phyloP scores from a whole-genome alignment of 1,284 basidiomycete genomes.

The Cutaneotrichosporon sp. region DNA sequence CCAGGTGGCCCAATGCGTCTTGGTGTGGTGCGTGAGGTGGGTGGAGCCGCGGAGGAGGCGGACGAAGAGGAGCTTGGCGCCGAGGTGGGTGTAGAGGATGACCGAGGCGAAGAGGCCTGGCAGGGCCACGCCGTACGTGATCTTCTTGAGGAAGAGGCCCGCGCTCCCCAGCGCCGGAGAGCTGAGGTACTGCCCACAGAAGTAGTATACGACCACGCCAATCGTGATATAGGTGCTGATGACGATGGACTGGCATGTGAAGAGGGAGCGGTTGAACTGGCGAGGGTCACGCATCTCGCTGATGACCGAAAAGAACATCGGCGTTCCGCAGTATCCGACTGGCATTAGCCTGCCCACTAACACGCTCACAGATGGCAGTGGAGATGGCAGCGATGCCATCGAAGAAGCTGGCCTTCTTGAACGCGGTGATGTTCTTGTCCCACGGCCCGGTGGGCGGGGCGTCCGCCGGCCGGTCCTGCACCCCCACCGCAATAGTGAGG shows the following conservation, averaged over 20 bases:
- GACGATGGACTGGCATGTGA: conserved; percentile 32
- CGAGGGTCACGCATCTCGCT: conserved; percentile 44
- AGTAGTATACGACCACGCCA: conserved; percentile 36
- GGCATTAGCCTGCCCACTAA: neutral
- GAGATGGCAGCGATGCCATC: conserved; percentile 29
- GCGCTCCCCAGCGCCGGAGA: conserved; percentile 53
- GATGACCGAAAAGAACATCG: conserved; percentile 38
- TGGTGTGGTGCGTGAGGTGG: conserved; percentile 63
- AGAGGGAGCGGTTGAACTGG: conserved; percentile 31
- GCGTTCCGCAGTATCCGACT: conserved; percentile 30
- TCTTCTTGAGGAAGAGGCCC: conserved; percentile 48
- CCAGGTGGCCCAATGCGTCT: conserved; percentile 65
- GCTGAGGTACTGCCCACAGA: conserved; percentile 48
- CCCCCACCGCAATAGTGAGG: conserved; percentile 39
- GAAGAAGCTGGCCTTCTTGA: conserved; percentile 29
- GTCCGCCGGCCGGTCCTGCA: conserved; percentile 42
- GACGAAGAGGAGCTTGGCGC: conserved; percentile 43
- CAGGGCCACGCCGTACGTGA: conserved; percentile 21
- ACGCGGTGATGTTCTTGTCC: conserved; percentile 31
- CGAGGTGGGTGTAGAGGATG: conserved; percentile 31
- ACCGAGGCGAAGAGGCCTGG: conserved; percentile 33
- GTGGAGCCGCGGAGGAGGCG: conserved; percentile 52
- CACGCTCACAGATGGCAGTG: conserved; percentile 27
- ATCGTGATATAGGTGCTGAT: conserved; percentile 23
- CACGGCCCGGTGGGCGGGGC: conserved; percentile 37